These are phyloP conservation scores for Delphinella strobiligena DNA, from an alignment of 2,329 filamentous ascomycete species.

Conservation along the genomic window DNA sequence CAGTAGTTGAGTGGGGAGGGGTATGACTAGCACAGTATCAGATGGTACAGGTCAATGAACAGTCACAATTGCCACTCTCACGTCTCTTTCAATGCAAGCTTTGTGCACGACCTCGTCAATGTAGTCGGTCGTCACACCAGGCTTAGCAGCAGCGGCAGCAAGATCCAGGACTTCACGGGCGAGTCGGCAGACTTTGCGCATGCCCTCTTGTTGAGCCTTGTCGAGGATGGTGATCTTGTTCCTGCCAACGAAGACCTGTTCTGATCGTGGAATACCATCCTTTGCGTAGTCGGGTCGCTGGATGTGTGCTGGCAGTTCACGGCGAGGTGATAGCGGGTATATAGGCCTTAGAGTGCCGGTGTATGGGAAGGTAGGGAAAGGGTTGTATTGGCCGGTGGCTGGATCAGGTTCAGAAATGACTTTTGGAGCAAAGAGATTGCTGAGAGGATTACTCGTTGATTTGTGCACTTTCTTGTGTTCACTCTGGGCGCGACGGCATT, in stretches of 20 bases:
- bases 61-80: slow-evolving; percentile 34
- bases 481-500: slow-evolving; percentile 38
- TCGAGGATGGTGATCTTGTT: slow-evolving; percentile 78
- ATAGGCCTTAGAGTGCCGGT: slow-evolving; percentile 74
- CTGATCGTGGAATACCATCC: slow-evolving; percentile 62
- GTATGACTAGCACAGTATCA: slow-evolving; percentile 56
- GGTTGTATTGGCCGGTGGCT: slow-evolving; percentile 83
- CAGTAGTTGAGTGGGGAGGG: slow-evolving; percentile 92
- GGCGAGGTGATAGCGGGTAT: slow-evolving; percentile 51
- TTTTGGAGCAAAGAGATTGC: slow-evolving; percentile 63
- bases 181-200: slow-evolving; percentile 83
- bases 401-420: slow-evolving; percentile 82
- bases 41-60: no score
- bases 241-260: slow-evolving; percentile 50
- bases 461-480: slow-evolving; percentile 81
- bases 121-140: slow-evolving; percentile 92
- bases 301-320: slow-evolving; percentile 68
- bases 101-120: slow-evolving; percentile 94
- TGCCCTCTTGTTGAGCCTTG: slow-evolving; percentile 67
- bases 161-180: slow-evolving; percentile 88
- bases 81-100: slow-evolving; percentile 82
- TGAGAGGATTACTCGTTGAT: slow-evolving; percentile 62
- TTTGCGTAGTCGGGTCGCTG: slow-evolving; percentile 76
- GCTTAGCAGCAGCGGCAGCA: slow-evolving; percentile 67
- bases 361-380: slow-evolving; percentile 77